Evolutionary conservation across 2,329 filamentous ascomycete genomes (phyloP), one percentile per base, ranked within the genome.

Genomic region (Tolypocladium tropicale): DNA sequence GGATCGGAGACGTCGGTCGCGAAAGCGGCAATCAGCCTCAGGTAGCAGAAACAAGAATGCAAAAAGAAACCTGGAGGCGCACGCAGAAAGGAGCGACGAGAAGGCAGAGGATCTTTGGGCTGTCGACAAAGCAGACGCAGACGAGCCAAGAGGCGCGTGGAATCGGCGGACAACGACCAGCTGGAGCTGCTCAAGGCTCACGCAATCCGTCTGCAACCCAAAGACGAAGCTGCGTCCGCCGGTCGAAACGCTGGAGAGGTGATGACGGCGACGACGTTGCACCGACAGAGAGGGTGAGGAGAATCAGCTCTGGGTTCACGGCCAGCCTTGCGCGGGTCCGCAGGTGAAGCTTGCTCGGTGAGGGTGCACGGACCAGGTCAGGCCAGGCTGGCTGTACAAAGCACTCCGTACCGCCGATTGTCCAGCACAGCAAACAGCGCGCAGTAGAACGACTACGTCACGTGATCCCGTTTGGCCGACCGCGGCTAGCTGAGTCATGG

Each of bases 281-380:
- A 32, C 34, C 51, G 36, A 41, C 4, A 21, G 3, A 41, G 51
- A 28, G 36, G n/a, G 36, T 41, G 54, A 52, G 32, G 34, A 54
- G 36, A 52, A 50, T 28, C 39, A 59, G 54, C 54, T 60, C 54
- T 36, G 14, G 33, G 49, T 43, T 41, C 34, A 53, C 53, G 46
- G 50, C n/a, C 50, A 59, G 57, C 59, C 59, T 61, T 56, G 54
- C 54, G 33, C 18, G 41, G 43, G 41, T 54, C 52, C 30, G 37
- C 53, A 34, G 23, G 21, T 46, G 49, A 46, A 46, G 25, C 43
- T n/a, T 51, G 25, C 28, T 14, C 18, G 33, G 37, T n/a, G 21
- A 34, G 39, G 23, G 48, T 14, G 55, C 55, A 57, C 52, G 55
- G 57, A 43, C 52, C 52, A 58, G 12, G 30, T 39, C 18, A 16